These are phyloP conservation scores for Hemisphaericaspora xylofermentans DNA, from an alignment of 1,139 yeast genomes.

Conservation along the genomic window DNA sequence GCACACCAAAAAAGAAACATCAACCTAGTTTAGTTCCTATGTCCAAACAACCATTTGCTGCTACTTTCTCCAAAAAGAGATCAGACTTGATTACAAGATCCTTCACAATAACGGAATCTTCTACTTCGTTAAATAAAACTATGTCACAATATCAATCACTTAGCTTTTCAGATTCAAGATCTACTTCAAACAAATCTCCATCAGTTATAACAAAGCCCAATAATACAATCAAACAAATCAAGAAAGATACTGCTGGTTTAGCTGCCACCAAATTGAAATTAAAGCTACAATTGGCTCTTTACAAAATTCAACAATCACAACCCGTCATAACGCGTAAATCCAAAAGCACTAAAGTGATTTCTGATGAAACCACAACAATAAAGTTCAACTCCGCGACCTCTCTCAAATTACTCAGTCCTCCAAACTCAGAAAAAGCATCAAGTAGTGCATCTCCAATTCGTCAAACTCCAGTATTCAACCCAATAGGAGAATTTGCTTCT, in stretches of 20 bases:
- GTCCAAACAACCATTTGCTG: conserved; percentile 3
- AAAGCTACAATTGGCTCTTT: conserved; percentile 75
- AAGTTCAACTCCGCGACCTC: conserved; percentile 8
- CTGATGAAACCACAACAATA: conserved; percentile 3
- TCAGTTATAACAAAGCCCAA: conserved; percentile 3
- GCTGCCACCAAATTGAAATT: conserved; percentile 67
- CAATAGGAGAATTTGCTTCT: conserved; percentile 5
- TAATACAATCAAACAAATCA: conserved; percentile 7
- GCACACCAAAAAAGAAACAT: conserved; percentile 5
- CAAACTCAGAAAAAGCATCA: conserved; percentile 10
- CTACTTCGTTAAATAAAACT: conserved; percentile 11
- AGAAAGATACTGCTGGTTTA: conserved; percentile 29
- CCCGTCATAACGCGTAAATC: conserved; percentile 1
- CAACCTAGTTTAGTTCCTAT: conserved; percentile 5
- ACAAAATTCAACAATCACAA: conserved; percentile 50
- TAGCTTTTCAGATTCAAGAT: conserved; percentile 28
- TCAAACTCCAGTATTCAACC: conserved; percentile 2
- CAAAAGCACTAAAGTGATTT: background rate
- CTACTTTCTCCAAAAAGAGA: conserved; percentile 8
- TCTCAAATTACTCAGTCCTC: conserved; percentile 16
- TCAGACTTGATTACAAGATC: conserved; percentile 13
- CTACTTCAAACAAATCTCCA: conserved; percentile 8
- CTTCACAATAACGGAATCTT: conserved; percentile 13
- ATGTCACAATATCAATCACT: conserved; percentile 13
- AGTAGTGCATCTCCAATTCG: conserved; percentile 10